Evolutionary conservation across 1,139 yeast species (phyloP), one percentile per base, ranked within the genome.

Genomic region (Torulaspora pretoriensis): DNA sequence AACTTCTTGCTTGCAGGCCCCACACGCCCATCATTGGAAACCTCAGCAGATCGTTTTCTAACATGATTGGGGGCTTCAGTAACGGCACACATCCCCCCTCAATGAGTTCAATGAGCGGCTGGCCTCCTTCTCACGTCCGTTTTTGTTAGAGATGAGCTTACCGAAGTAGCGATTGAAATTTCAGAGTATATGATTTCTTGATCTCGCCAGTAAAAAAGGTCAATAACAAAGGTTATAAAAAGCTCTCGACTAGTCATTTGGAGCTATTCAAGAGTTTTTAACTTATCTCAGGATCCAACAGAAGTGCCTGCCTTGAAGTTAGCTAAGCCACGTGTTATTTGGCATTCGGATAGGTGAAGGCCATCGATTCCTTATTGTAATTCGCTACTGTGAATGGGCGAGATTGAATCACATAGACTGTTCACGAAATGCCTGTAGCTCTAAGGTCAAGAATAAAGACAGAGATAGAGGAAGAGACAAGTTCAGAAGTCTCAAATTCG

Each of bases 1-100:
- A 55, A 36, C 36, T 49, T 57, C 44, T 60, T 57, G 38, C 9
- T 13, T 8, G 22, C 32, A 13, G 14, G 16, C 16, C 22, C 16
- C 17, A 16, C 17, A 9, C 35, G 19, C n/a, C 16, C 16, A 8
- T 13, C 17, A 13, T 19, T 10, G 8, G 14, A 30, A 8, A 30
- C 37, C 13, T 10, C 34, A 22, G 28, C 24, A 13, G 35, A 23
- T 40, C 43, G 24, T 32, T 26, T 29, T 14, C 19, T 29, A 29
- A 13, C 32, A 8, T 29, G 32, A 16, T 29, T 19, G 6, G 32
- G 16, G 22, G 22, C n/a, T 16, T 29, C 10, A 16, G 16, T 10
- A n/a, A 9, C 32, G n/a, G 19, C 16, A 8, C 10, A 16, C 32
- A 29, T 29, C n/a, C 10, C 32, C 32, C 17, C 8, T 7, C 14